phyloP scores from a whole-genome alignment of 148 eudicot genomes.

The Rhododendron vialii region DNA sequence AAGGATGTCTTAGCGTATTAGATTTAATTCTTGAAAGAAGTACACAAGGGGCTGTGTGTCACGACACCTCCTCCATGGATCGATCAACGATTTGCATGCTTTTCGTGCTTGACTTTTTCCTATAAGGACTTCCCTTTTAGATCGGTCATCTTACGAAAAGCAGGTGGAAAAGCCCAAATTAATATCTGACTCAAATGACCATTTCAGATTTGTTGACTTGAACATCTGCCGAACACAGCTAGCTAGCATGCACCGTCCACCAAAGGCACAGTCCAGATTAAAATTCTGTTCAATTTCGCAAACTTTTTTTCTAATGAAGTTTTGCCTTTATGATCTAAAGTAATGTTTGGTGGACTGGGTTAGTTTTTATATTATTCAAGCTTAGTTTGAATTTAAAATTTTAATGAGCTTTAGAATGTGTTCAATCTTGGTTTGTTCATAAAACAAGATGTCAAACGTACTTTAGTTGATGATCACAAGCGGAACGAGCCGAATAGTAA shows the following conservation, averaged over 20 bases:
- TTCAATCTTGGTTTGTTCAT: no score
- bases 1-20: no score
- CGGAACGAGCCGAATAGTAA: neutral
- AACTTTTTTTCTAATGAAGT: no score
- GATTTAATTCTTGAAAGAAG: no score
- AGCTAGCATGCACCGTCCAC: neutral
- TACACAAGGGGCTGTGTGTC: neutral
- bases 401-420: no score
- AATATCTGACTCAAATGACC: neutral
- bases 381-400: no score
- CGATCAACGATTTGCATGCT: neutral
- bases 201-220: neutral
- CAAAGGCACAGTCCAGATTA: neutral
- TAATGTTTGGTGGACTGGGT: neutral
- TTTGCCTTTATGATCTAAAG: neutral
- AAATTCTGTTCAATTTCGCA: neutral
- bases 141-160: neutral
- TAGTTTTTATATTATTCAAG: neutral
- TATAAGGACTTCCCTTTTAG: neutral
- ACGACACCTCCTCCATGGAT: neutral
- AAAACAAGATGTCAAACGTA: no score
- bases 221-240: neutral
- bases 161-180: neutral
- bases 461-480: neutral
- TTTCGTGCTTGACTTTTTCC: neutral